A percentile compares a stretch with the other conserved stretches of the same genome.
Conservation (phyloP, 805 yeast genomes). For the Clavispora santaluciae region DNA sequence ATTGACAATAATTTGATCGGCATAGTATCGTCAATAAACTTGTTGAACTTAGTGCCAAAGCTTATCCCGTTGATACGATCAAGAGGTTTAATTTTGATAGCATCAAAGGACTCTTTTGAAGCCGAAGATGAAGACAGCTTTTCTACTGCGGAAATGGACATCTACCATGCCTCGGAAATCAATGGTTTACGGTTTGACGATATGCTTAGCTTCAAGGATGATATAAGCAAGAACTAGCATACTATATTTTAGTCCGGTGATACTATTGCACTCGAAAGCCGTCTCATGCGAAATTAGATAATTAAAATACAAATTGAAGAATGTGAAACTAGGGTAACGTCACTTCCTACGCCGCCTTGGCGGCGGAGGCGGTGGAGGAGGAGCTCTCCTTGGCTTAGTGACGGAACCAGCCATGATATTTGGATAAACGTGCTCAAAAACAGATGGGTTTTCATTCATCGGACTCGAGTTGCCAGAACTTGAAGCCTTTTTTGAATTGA, state of each 20-base stretch:
- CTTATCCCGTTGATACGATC: slow-evolving; percentile 70
- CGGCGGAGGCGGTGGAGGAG: slow-evolving; percentile 38
- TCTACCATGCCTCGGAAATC: slow-evolving; percentile 41
- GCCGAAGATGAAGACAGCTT: slow-evolving; percentile 18
- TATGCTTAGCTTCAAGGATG: slow-evolving; percentile 64
- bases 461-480: not conserved
- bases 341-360: slow-evolving; percentile 11
- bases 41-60: slow-evolving; percentile 70
- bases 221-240: slow-evolving; percentile 6
- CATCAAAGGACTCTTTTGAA: slow-evolving; percentile 41
- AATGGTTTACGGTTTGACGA: slow-evolving; percentile 67
- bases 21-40: slow-evolving; percentile 64
- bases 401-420: not conserved
- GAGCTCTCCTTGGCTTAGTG: slow-evolving; percentile 15
- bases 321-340: no score
- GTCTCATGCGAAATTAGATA: no score
- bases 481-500: not conserved
- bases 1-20: slow-evolving; percentile 82
- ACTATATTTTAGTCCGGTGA: no score
- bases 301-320: not conserved
- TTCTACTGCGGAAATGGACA: slow-evolving; percentile 29
- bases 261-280: no score
- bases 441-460: not conserved
- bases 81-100: slow-evolving; percentile 81
- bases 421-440: not conserved